Percentiles rank a stretch among this genome's conserved stretches.
Evolutionary conservation across 139 green algal species (phyloP).

Genomic region (Coccomyxa sp.): DNA sequence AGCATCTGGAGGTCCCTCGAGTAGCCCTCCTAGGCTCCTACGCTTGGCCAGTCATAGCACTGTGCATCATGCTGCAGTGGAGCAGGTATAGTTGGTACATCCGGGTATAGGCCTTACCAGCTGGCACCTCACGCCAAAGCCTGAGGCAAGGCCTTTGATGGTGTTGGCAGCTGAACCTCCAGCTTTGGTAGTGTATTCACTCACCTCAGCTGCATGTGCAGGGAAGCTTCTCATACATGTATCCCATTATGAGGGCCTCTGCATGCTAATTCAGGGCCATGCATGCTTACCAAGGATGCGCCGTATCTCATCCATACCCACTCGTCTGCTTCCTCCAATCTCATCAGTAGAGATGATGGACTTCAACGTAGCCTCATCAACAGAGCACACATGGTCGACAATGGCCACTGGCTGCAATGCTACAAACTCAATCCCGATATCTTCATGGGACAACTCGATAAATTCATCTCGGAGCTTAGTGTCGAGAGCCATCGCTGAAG

Average conservation of each 20-base stretch:
- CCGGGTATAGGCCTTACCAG: background rate
- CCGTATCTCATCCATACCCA: slow-evolving; percentile 26
- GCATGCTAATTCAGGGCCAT: background rate
- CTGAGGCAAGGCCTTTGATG: background rate
- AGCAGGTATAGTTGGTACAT: background rate
- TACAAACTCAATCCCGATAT: slow-evolving; percentile 11
- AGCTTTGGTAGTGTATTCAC: slow-evolving; percentile 47
- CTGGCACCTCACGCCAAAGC: background rate
- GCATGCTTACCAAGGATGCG: slow-evolving; percentile 20
- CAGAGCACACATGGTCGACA: slow-evolving; percentile 33
- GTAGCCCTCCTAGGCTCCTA: background rate
- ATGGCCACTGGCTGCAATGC: slow-evolving; percentile 29
- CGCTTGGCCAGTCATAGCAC: background rate
- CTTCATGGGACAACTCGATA: background rate
- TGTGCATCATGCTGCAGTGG: background rate
- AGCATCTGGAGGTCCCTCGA: too few relatives aligned
- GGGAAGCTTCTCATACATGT: background rate
- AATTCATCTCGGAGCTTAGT: too few relatives aligned
- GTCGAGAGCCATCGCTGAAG: too few relatives aligned
- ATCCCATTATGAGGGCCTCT: background rate
- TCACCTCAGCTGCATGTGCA: slow-evolving; percentile 9
- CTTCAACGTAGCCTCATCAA: background rate
- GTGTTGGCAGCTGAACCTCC: slow-evolving; percentile 39
- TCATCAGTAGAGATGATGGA: background rate
- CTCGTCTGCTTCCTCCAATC: slow-evolving; percentile 31